Evolutionary conservation across 2,329 filamentous ascomycete genomes (phyloP).

Genomic region (Fusarium paranaense): DNA sequence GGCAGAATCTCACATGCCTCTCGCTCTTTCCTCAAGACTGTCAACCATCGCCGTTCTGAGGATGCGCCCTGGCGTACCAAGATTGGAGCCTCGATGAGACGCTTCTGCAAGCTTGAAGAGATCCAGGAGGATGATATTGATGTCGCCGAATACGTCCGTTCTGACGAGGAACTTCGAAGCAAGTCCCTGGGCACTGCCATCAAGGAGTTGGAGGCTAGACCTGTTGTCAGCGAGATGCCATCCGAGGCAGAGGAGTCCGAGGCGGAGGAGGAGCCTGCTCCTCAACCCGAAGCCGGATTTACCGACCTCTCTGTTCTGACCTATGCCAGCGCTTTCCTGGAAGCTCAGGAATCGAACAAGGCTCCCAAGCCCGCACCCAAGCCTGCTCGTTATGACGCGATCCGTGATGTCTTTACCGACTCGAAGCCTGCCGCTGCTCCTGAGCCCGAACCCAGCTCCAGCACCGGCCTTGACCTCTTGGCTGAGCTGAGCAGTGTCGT

Average conservation of each 20-base stretch:
- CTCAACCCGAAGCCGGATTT: conserved; percentile 43
- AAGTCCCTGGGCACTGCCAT: conserved; percentile 52
- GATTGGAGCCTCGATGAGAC: conserved; percentile 50
- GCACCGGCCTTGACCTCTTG: conserved; percentile 48
- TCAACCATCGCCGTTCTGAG: conserved; percentile 49
- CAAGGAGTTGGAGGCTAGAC: conserved; percentile 48
- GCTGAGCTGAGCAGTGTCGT: conserved; percentile 51
- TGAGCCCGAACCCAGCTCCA: conserved; percentile 37
- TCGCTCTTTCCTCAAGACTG: conserved; percentile 54
- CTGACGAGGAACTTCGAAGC: conserved; percentile 49
- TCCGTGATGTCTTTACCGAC: conserved; percentile 56
- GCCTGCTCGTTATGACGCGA: conserved; percentile 51
- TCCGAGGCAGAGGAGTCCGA: conserved; percentile 45
- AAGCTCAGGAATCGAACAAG: conserved; percentile 44
- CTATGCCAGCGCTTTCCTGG: conserved; percentile 48
- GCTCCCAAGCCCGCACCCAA: conserved; percentile 45
- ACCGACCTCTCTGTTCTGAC: conserved; percentile 47
- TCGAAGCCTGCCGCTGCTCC: conserved; percentile 48
- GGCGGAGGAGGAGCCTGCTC: conserved; percentile 36
- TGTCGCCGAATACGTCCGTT: conserved; percentile 48
- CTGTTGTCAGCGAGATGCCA: conserved; percentile 42
- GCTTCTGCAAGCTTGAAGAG: conserved; percentile 52
- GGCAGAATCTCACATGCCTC: conserved; percentile 63
- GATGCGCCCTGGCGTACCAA: conserved; percentile 51
- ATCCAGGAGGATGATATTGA: conserved; percentile 50